These are phyloP conservation scores for Chlamydomonas sp. DNA, from an alignment of 139 green algal species.

Conservation along the genomic window DNA sequence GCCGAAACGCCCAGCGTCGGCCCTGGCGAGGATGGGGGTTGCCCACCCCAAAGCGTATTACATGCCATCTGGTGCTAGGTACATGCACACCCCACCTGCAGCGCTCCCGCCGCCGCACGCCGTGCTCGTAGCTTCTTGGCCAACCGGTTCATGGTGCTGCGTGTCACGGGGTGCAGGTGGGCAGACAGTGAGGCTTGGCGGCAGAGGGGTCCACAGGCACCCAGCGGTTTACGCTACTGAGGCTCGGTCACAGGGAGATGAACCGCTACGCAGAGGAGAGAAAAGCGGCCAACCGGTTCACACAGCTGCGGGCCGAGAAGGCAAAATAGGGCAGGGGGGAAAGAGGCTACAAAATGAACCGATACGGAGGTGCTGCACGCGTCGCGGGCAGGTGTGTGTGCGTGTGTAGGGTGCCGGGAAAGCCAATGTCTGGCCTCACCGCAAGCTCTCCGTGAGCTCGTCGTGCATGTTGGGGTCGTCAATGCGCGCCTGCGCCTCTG, in stretches of 20 bases:
- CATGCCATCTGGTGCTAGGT: too few relatives aligned
- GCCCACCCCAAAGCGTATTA: too few relatives aligned
- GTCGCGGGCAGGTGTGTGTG: too few relatives aligned
- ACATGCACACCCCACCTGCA: slow-evolving; percentile 29
- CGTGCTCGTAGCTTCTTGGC: slow-evolving; percentile 75
- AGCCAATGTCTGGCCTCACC: slow-evolving; percentile 64
- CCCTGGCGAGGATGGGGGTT: too few relatives aligned
- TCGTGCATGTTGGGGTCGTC: slow-evolving; percentile 84
- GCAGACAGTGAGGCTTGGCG: not conserved
- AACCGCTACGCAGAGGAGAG: not conserved
- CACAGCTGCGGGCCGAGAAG: too few relatives aligned
- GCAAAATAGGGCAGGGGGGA: too few relatives aligned
- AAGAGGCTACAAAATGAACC: too few relatives aligned
- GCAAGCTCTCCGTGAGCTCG: slow-evolving; percentile 74
- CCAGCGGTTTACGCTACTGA: not conserved
- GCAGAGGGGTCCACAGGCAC: not conserved
- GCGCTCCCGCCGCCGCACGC: slow-evolving; percentile 78
- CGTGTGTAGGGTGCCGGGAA: too few relatives aligned
- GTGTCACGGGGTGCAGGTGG: not conserved
- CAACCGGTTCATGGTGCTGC: slow-evolving; percentile 76
- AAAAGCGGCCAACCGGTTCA: not conserved
- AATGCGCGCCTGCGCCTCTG: slow-evolving; percentile 91
- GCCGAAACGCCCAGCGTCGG: too few relatives aligned
- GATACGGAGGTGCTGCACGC: too few relatives aligned
- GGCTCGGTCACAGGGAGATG: not conserved